Evolutionary conservation across 306 rosid species (phyloP), one percentile per base, ranked within the genome.

Genomic region (Amphicarpaea edgeworthii): DNA sequence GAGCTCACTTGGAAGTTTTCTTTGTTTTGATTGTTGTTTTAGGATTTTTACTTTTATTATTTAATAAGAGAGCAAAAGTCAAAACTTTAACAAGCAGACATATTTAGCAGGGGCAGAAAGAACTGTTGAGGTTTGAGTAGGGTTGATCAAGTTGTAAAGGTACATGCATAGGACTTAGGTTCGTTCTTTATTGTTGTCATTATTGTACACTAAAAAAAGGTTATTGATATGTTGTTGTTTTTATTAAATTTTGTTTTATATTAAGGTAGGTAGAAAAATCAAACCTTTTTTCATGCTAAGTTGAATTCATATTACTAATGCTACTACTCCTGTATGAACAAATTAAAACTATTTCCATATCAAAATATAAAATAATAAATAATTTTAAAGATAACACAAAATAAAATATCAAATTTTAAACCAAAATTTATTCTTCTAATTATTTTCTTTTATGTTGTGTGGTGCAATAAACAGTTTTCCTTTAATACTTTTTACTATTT

Each of bases 41-140:
- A 68, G 96, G 85, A 28, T 89, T 95, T 81, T 75, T 89, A 66
- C 87, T 86, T 83, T 75, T 87, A 37, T 77, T 93, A 83, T 79
- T 84, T 80, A 88, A 50, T 37, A 82, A 86, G 80, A 90, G 92
- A 77, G 75, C 70, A 40, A 86, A 81, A 73, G 68, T 15, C 24
- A 86, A 76, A 37, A 46, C 75, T 77, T 74, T 85, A 28, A 85
- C 87, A 85, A 88, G 83, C 42, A 85, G 89, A 84, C 85, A 77
- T n/a, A n/a, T 30, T 63, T 61, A 9, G 75, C 15, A 28, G 91
- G 83, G 37, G 43, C 82, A 11, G 90, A 87, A 75, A 87, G 92
- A 77, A 76, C 46, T 34, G 78, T 30, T 68, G 77, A 79, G 69
- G 86, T 79, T 19, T 85, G 74, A 83, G 60, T 40, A 8, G 12